Base-by-base conservation (phyloP, 352 stramenopile genomes). In the Pythium sukuiense region DNA sequence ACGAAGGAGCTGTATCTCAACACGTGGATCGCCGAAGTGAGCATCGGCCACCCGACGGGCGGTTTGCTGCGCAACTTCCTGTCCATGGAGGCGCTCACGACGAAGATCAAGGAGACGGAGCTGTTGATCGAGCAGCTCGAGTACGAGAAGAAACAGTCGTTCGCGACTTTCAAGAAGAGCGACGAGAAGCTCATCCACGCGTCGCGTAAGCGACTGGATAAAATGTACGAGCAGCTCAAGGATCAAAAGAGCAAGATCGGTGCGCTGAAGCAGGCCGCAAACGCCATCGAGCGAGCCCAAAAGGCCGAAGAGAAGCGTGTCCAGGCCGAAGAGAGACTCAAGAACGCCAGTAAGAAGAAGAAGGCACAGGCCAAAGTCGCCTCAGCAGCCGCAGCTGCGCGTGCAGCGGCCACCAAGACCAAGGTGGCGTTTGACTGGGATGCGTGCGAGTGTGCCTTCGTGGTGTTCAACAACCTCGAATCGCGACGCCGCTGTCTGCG, bases 401-500 rank as follows among this genome's bases (percentile, higher is more conserved):
- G 32, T 3, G 32, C 32, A 8, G 32, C 32, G 8, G 32, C 32
- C 32, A 35, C 32, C 32, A 35, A 35, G 1, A 65, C 73, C 0
- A 59, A 70, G 1, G 70, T 73, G 13, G 76, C 72, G 1, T 89
- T 92, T 41, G 71, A 91, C 53, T 75, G 77, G 52, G 75, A 83
- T 2, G 80, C 80, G 5, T 92, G 83, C 32, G 76, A 90, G 35
- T 93, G 84, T 55, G 89, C 89, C 0, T 96, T 95, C 55, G 81
- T 97, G 1, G 85, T 96, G 6, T 97, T 97, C 63, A 90, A 96
- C 65, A 89, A 94, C 56, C 49, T 93, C 49, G 88, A 95, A 62
- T 95, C 85, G 9, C 76, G 72, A 8, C 79, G 81, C 2, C 75
- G 87, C 0, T 96, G 88, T 46, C 41, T 96, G 11, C 65, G 77